Evolutionary conservation across 495 filamentous ascomycete genomes (phyloP), one percentile per base, ranked within the genome.

Genomic region (Penicillium cosmopolitanum): DNA sequence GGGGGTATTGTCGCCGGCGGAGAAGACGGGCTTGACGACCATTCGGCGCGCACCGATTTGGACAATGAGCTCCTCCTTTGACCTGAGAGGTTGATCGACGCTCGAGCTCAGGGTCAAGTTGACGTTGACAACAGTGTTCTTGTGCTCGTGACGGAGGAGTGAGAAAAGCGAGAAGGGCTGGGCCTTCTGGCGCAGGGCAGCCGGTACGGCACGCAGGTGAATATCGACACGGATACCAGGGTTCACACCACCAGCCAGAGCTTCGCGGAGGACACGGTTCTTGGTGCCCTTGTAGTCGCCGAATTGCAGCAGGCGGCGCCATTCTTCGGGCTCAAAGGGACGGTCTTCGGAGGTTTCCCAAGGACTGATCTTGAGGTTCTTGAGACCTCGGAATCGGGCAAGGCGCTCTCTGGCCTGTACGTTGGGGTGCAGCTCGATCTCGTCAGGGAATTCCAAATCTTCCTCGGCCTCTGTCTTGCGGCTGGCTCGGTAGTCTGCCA

Each of bases 381-480:
- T 98, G 54, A 98, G 74, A 16, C 95, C 95, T 67, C 95, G 77
- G 75, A 96, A 98, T 51, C 89, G 84, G 13, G 89, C 84, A 48
- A 98, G 77, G 4, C 95, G 83, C 73, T 98, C 95, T 43, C 91
- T 78, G 3, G 93, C 95, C 42, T 90, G 80, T 2, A 93, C 92
- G 51, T 93, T 86, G 0, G 96, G 95, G 63, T 89, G 91, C 43
- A 98, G 81, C 71, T 98, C 95, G 65, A 98, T 93, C 73, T 98
- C 95, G 59, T 98, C 95, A 5, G 95, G 95, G 76, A 98, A 98
- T 64, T 97, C 94, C 16, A 89, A 82, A 68, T 98, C 93, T 21
- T 98, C 93, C 53, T 90, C 80, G 19, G 87, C 91, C 63, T 97
- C 92, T 23, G 83, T 85, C 31, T 84, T 82, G 56, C 93, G 90